Conservation (phyloP, 2,329 filamentous ascomycete genomes). For the Scedosporium aurantiacum region DNA sequence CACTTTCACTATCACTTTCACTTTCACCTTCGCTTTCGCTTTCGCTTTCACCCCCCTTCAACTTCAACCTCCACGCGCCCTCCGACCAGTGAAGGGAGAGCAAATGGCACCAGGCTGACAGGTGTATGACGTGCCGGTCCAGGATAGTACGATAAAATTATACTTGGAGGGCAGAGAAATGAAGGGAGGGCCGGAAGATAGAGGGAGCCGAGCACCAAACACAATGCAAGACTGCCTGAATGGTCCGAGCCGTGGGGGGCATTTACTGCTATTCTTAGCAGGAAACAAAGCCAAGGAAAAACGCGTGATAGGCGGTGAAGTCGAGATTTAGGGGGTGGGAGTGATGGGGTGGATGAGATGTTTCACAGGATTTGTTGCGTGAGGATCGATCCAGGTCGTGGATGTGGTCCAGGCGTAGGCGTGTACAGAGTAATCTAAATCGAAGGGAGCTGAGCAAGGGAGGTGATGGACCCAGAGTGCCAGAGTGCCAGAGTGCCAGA, state of each 20-base stretch:
- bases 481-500: too few relatives aligned
- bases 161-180: neutral
- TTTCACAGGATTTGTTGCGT: neutral
- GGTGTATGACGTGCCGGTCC: neutral
- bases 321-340: neutral
- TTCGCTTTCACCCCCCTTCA: neutral
- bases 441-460: too few relatives aligned
- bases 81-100: neutral
- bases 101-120: conserved; percentile 1
- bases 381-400: neutral
- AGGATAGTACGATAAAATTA: neutral
- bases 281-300: neutral
- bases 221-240: neutral
- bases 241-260: neutral
- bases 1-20: too few relatives aligned
- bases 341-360: neutral
- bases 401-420: neutral
- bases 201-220: neutral
- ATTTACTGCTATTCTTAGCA: conserved; percentile 1
- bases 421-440: neutral
- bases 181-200: neutral
- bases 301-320: conserved; percentile 1
- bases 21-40: neutral
- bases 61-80: neutral
- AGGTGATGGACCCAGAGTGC: too few relatives aligned